Evolutionary conservation across 1,139 yeast genomes (phyloP), one percentile per base, ranked within the genome.

Genomic region (Candida frijolesensis): DNA sequence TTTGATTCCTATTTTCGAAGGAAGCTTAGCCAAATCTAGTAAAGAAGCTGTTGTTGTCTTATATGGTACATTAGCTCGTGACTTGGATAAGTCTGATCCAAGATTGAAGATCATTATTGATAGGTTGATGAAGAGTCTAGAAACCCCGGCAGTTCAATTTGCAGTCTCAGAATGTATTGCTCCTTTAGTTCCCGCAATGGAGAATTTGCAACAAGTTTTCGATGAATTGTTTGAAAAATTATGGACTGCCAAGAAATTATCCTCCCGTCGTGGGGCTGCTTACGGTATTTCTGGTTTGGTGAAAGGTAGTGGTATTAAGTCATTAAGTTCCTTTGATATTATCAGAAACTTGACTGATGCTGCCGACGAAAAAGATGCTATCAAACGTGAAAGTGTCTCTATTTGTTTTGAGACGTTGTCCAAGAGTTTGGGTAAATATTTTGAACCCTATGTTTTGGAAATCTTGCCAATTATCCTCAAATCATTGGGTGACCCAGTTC

Each of bases 371-470:
- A 89, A 87, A 67, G 86, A 85, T 58, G 73, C 87, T 1, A 76
- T 78, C 48, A 83, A 83, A 60, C 82, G 99, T 60, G 96, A 92
- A 68, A 90, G 97, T 57, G 97, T 91, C 9, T 88, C 95, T 9
- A 84, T 87, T 66, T 89, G 89, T 0, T 86, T 92, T 61, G 96
- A 90, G 62, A 88, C 96, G 54, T 72, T 94, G 42, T 90, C 98
- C 0, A 83, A 79, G 60, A 78, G 85, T 39, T 74, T 94, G 50
- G 94, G 91, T 14, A 78, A 83, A 52, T 80, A 74, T 55, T 94
- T 94, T 63, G 99, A 94, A 70, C 99, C 99, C 1, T 94, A 92
- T 62, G 96, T 90, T 27, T 82, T 92, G 59, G 97, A 91, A 64
- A 78, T 91, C 39, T 74, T 94, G 57, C 98, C 98, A 8, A 79